These are phyloP conservation scores for Fennellomyces sp. DNA, from an alignment of 371 early-diverging fungal genomes.

Conservation along the genomic window DNA sequence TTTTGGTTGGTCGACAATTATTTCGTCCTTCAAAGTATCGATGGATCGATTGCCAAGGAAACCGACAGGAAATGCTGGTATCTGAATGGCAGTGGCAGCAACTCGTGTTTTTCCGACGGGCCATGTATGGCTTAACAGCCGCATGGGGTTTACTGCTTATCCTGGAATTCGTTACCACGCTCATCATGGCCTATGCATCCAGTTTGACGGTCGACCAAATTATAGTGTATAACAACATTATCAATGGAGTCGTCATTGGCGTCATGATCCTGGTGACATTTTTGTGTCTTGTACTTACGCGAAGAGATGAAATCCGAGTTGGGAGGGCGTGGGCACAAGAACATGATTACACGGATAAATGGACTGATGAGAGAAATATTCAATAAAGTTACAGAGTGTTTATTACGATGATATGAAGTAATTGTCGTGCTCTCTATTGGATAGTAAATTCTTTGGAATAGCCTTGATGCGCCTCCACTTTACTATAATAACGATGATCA, in stretches of 20 bases:
- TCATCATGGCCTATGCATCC: constrained; percentile 4
- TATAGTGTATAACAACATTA: background rate
- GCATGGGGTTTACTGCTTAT: constrained; percentile 1
- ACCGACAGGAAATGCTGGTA: background rate
- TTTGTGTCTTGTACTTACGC: background rate
- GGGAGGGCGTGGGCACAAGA: background rate
- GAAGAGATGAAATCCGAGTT: background rate
- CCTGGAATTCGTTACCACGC: background rate
- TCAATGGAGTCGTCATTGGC: background rate
- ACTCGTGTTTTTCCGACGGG: background rate
- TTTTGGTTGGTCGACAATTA: constrained; percentile 36
- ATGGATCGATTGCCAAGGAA: constrained; percentile 1
- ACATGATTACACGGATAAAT: background rate
- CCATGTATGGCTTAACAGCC: background rate
- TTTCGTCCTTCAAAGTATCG: constrained; percentile 17
- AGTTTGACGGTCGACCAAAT: background rate
- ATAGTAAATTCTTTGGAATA: constrained; percentile 16
- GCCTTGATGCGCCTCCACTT: constrained; percentile 9
- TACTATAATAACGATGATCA: constrained; percentile 1
- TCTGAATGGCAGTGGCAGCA: constrained; percentile 1
- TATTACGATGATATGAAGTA: background rate
- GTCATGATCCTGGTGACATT: background rate
- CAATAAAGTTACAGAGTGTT: background rate
- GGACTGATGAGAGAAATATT: background rate
- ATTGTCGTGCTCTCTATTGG: background rate